A percentile compares a stretch with the other conserved stretches of the same genome.
Conservation (phyloP, 2,329 filamentous ascomycete species). For the Penicillium rolfsii region DNA sequence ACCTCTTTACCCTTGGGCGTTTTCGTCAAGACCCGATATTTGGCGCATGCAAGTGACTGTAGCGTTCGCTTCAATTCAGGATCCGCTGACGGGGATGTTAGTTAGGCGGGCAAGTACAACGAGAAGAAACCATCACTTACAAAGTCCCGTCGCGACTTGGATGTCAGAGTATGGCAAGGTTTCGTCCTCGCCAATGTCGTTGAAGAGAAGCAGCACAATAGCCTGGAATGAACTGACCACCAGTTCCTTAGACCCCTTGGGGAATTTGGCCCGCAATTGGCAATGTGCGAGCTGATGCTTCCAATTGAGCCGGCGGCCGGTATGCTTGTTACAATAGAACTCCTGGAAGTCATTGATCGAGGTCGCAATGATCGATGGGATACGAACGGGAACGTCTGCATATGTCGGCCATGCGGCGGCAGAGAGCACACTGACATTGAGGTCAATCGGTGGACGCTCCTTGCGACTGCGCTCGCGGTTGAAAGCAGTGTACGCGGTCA, state of each 20-base stretch:
- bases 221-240: slow-evolving; percentile 92
- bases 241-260: slow-evolving; percentile 80
- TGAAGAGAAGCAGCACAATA: slow-evolving; percentile 87
- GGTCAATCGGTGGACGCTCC: slow-evolving; percentile 64
- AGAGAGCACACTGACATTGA: slow-evolving; percentile 88
- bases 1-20: slow-evolving; percentile 84
- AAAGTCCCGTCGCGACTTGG: slow-evolving; percentile 71
- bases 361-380: slow-evolving; percentile 75
- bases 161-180: slow-evolving; percentile 77
- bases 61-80: slow-evolving; percentile 84
- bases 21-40: slow-evolving; percentile 81
- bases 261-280: slow-evolving; percentile 78
- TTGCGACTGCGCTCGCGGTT: slow-evolving; percentile 64
- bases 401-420: slow-evolving; percentile 93
- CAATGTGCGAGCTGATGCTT: slow-evolving; percentile 93
- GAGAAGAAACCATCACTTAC: slow-evolving; percentile 46
- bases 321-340: slow-evolving; percentile 89
- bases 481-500: slow-evolving; percentile 80
- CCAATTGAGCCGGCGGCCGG: slow-evolving; percentile 83
- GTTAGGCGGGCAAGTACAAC: slow-evolving; percentile 14
- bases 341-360: slow-evolving; percentile 79
- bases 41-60: slow-evolving; percentile 92
- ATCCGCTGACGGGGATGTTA: slow-evolving; percentile 57
- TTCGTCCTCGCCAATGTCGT: slow-evolving; percentile 65
- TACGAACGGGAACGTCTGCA: slow-evolving; percentile 71